These are phyloP conservation scores for Botrytis sinoallii DNA, from an alignment of 2,329 filamentous ascomycete genomes.

Conservation along the genomic window DNA sequence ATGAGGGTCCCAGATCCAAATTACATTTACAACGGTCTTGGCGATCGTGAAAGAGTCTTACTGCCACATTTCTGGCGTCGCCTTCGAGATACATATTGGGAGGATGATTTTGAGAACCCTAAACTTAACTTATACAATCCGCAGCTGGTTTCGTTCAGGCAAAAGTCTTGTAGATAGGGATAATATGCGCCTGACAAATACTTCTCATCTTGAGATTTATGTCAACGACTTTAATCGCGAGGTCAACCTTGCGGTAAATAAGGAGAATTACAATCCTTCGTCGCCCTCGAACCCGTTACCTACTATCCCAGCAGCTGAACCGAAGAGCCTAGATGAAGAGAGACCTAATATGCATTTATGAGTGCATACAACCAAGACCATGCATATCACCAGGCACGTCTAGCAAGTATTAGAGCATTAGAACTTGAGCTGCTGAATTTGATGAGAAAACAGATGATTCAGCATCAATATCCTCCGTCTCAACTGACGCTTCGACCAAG, in stretches of 20 bases:
- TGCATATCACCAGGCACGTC: slow-evolving; percentile 9
- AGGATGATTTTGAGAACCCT: not conserved
- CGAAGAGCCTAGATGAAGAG: not conserved
- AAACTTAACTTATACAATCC: not conserved
- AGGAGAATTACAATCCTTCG: not conserved
- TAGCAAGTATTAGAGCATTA: not conserved
- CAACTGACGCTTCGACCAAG: not conserved
- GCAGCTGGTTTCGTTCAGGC: not conserved
- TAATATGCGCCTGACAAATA: not conserved
- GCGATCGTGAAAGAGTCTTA: slow-evolving; percentile 3
- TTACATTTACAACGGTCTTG: not conserved
- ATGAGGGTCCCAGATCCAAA: not conserved
- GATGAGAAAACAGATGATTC: not conserved
- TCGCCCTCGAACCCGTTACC: not conserved
- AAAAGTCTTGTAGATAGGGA: not conserved
- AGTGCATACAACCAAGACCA: slow-evolving; percentile 16
- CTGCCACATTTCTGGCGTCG: slow-evolving; percentile 11
- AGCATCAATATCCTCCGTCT: not conserved
- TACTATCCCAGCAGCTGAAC: not conserved
- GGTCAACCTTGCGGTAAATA: not conserved
- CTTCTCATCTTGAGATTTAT: not conserved
- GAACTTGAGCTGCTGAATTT: not conserved
- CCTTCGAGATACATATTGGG: slow-evolving; percentile 5
- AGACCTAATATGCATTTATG: slow-evolving; percentile 18
- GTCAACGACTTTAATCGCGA: slow-evolving; percentile 5